Conservation (phyloP, 2,329 filamentous ascomycete species). For the Aspergillus floridensis region DNA sequence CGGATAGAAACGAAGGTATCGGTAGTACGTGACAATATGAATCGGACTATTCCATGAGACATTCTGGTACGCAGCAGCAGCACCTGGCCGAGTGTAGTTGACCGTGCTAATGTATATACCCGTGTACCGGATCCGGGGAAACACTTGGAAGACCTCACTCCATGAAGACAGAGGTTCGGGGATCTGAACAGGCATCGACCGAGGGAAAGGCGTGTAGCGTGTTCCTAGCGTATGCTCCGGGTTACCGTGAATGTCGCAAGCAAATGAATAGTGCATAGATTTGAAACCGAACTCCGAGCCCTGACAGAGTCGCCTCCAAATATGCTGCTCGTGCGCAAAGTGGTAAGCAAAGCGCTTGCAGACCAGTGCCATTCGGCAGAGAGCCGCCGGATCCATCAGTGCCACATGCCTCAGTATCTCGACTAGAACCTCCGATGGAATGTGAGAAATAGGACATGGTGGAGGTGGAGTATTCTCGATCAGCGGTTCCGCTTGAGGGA, state of each 20-base stretch:
- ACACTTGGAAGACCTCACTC: constrained; percentile 70
- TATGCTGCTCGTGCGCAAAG: constrained; percentile 74
- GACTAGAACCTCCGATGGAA: constrained; percentile 81
- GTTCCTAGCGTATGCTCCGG: constrained; percentile 32
- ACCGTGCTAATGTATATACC: constrained; percentile 96
- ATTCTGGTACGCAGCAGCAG: constrained; percentile 62
- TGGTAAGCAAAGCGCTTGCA: constrained; percentile 87
- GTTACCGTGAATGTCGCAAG: constrained; percentile 56
- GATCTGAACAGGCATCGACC: constrained; percentile 27
- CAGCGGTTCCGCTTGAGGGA: constrained; percentile 64
- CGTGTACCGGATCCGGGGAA: constrained; percentile 87
- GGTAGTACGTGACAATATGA: constrained; percentile 96
- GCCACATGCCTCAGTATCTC: constrained; percentile 77
- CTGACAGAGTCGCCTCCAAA: constrained; percentile 77
- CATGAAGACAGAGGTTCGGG: constrained; percentile 50
- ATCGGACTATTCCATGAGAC: constrained; percentile 78
- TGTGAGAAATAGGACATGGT: constrained; percentile 72
- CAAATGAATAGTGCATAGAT: constrained; percentile 79
- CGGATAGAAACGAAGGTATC: constrained; percentile 91
- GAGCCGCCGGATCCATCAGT: constrained; percentile 70
- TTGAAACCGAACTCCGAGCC: constrained; percentile 72
- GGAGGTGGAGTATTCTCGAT: constrained; percentile 70
- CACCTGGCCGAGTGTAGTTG: constrained; percentile 86
- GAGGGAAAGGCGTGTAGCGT: constrained; percentile 38
- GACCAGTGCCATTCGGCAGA: constrained; percentile 71